Evolutionary conservation across 306 rosid species (phyloP), one percentile per base, ranked within the genome.

Genomic region (Cajanus cajan): DNA sequence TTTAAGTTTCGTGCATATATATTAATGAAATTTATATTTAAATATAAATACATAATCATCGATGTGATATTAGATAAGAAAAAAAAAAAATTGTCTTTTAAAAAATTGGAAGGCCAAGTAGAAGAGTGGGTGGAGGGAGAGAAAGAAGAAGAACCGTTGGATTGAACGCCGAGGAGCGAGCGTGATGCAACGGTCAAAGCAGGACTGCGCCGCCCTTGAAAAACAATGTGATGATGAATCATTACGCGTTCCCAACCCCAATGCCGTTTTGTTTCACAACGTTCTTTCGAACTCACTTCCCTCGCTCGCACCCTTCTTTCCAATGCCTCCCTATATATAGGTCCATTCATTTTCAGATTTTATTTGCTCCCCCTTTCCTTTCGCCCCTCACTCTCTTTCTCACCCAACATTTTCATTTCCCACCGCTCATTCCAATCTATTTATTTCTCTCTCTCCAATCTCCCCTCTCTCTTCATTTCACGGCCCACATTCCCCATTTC

Each of bases 401-500:
- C 67, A 6, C 51, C 67, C 7, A 25, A 8, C 57, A 45, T 1
- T 43, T 16, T 75, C 6, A n/a, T 5, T 21, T 28, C 31, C 4
- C 0, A 19, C 45, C 41, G 22, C 41, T 24, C 2, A 6, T 63
- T 73, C 51, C 28, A 12, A 45, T 55, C 73, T 77, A 69, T 71
- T 52, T 63, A 28, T 41, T 9, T 47, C 18, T 61, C 18, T n/a
- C 55, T 57, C 40, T 79, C 71, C 5, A 33, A 4, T 28, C 22
- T n/a, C 66, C 4, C 25, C 7, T 58, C 72, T 68, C 63, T 78
- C 75, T 65, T 44, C 58, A 1, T 80, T 83, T 65, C 78, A 40
- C 80, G 11, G 13, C 64, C 68, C 43, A 57, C 81, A 76, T 85
- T 90, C 68, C 86, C 55, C 52, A 78, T 54, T 78, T 82, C 89